Percentiles rank a stretch among this genome's conserved stretches.
phyloP scores from a whole-genome alignment of 2,329 filamentous ascomycete genomes.

The Fusarium transvaalense region DNA sequence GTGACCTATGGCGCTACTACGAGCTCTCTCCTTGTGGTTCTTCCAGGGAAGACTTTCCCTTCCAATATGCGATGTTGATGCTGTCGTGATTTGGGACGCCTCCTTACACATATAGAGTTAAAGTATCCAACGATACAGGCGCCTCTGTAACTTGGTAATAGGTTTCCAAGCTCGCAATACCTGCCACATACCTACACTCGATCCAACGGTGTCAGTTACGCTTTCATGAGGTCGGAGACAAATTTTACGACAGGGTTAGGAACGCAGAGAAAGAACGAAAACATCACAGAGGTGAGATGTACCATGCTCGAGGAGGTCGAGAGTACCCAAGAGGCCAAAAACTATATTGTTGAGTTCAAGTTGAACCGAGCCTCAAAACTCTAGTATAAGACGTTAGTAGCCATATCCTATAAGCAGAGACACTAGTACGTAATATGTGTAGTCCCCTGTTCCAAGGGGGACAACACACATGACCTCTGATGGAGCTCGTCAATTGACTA shows the following conservation, averaged over 20 bases:
- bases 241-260: neutral
- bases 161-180: neutral
- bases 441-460: conserved; percentile 34
- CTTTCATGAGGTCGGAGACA: neutral
- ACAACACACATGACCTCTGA: conserved; percentile 45
- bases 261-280: neutral
- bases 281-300: neutral
- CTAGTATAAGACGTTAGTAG: conserved; percentile 16
- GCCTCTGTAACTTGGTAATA: neutral
- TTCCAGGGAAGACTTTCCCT: neutral
- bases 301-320: neutral
- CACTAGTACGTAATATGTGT: conserved; percentile 47
- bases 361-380: conserved; percentile 18
- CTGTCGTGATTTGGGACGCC: neutral
- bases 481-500: conserved; percentile 42
- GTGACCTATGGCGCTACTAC: neutral
- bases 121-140: neutral
- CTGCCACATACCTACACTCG: neutral
- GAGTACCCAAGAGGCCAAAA: neutral
- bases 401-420: conserved; percentile 22
- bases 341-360: conserved; percentile 20
- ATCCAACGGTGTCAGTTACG: neutral
- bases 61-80: neutral
- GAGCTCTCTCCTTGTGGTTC: neutral
- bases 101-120: neutral